Conservation (phyloP, 169 alveolate species). For the Eimeria maxima region DNA sequence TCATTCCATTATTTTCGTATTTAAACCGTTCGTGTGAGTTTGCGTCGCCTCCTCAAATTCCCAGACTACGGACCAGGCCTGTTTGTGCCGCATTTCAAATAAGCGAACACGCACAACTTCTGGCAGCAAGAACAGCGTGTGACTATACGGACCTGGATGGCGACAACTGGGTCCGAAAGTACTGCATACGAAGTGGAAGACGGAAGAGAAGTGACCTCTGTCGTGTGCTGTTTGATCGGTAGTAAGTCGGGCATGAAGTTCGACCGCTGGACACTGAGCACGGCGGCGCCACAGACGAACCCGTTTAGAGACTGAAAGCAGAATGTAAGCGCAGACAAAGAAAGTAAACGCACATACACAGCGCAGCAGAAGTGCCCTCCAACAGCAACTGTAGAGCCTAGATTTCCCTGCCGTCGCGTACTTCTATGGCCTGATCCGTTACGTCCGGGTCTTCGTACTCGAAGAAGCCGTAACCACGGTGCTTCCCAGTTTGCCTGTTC, state of each 20-base stretch:
- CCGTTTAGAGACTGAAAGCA: slow-evolving; percentile 82
- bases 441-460: slow-evolving; percentile 92
- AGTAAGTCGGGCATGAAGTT: slow-evolving; percentile 65
- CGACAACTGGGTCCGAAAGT: slow-evolving; percentile 91
- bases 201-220: slow-evolving; percentile 91
- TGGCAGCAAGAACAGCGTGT: background rate
- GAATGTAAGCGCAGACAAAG: background rate
- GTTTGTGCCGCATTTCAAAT: background rate
- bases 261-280: slow-evolving; percentile 82
- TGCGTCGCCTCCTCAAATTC: background rate
- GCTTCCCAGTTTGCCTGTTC: slow-evolving; percentile 90
- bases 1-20: background rate
- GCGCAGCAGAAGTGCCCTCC: background rate
- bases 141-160: slow-evolving; percentile 81
- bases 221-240: slow-evolving; percentile 41
- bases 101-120: background rate
- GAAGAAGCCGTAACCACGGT: slow-evolving; percentile 93
- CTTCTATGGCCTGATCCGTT: slow-evolving; percentile 92
- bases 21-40: background rate
- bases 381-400: background rate
- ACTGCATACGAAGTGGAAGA: slow-evolving; percentile 91
- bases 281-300: slow-evolving; percentile 83
- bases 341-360: background rate
- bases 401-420: slow-evolving; percentile 23
- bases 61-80: background rate